Evolutionary conservation across 805 yeast genomes (phyloP).

Genomic region (Yamadazyma laniorum): DNA sequence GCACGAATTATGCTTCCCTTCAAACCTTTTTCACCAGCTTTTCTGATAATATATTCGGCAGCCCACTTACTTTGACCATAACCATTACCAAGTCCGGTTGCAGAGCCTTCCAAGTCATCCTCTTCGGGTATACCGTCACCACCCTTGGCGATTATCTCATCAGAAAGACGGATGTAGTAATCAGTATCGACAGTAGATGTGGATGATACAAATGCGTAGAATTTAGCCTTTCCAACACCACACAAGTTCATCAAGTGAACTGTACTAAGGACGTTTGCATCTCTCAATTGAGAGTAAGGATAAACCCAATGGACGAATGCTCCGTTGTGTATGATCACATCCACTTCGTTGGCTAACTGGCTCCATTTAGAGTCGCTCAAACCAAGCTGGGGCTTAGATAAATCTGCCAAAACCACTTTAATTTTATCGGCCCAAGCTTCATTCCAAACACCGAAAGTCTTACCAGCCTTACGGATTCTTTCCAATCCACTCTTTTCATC

Average conservation of each 20-base stretch:
- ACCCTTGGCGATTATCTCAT: slow-evolving; percentile 61
- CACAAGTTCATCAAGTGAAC: slow-evolving; percentile 79
- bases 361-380: slow-evolving; percentile 56
- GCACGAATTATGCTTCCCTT: slow-evolving; percentile 91
- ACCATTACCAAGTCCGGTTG: slow-evolving; percentile 81
- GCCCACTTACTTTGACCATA: slow-evolving; percentile 99
- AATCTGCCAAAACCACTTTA: slow-evolving; percentile 78
- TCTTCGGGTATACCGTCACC: slow-evolving; percentile 73
- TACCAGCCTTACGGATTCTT: slow-evolving; percentile 72
- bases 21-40: slow-evolving; percentile 85
- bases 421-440: slow-evolving; percentile 56
- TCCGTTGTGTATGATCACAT: slow-evolving; percentile 91
- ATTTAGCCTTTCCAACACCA: slow-evolving; percentile 77
- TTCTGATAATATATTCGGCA: slow-evolving; percentile 83
- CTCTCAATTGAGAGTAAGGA: slow-evolving; percentile 86
- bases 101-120: slow-evolving; percentile 81
- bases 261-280: slow-evolving; percentile 89
- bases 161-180: slow-evolving; percentile 75
- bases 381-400: slow-evolving; percentile 74
- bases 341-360: slow-evolving; percentile 56
- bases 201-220: slow-evolving; percentile 88
- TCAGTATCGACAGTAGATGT: slow-evolving; percentile 90
- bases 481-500: slow-evolving; percentile 66
- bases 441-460: slow-evolving; percentile 80
- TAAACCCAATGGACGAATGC: slow-evolving; percentile 99